phyloP scores from a whole-genome alignment of 2,329 filamentous ascomycete genomes.

The Alternaria novae-zelandiae region DNA sequence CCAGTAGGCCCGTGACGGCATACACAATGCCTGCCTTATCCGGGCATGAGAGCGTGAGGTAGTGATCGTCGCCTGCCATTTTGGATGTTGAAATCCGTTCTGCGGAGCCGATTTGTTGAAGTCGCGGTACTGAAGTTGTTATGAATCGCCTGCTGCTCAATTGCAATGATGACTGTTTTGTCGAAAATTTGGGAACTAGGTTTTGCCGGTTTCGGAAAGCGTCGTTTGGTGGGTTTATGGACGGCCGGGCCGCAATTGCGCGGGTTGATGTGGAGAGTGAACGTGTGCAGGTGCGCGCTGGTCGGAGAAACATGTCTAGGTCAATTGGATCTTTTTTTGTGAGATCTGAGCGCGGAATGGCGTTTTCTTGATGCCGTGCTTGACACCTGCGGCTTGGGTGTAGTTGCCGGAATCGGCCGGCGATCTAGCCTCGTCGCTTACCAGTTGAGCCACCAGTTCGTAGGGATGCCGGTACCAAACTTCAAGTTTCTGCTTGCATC shows the following conservation, averaged over 20 bases:
- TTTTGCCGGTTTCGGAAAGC: conserved; percentile 42
- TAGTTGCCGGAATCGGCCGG: conserved; percentile 28
- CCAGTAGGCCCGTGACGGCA: conserved; percentile 79
- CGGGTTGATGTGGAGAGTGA: conserved; percentile 23
- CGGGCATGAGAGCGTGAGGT: conserved; percentile 79
- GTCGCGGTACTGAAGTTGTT: conserved; percentile 20
- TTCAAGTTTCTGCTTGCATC: background rate
- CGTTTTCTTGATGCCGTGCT: conserved; percentile 13
- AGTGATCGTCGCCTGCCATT: conserved; percentile 43
- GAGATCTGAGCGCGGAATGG: conserved; percentile 16
- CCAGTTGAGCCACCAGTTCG: background rate
- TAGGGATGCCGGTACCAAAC: background rate
- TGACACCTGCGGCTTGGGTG: conserved; percentile 11
- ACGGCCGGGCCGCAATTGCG: conserved; percentile 26
- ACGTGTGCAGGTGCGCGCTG: conserved; percentile 23
- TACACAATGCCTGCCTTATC: conserved; percentile 87
- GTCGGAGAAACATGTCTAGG: conserved; percentile 27
- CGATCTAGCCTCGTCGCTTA: conserved; percentile 19
- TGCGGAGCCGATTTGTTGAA: conserved; percentile 29
- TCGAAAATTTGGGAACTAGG: conserved; percentile 37
- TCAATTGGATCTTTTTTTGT: conserved; percentile 2
- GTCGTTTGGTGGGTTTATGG: conserved; percentile 22
- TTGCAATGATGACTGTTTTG: conserved; percentile 22
- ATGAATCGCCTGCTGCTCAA: conserved; percentile 21
- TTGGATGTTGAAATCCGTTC: conserved; percentile 36